A percentile compares a stretch with the other conserved stretches of the same genome.
phyloP scores from a whole-genome alignment of 164 flowering plant genomes.

The Houttuynia cordata region DNA sequence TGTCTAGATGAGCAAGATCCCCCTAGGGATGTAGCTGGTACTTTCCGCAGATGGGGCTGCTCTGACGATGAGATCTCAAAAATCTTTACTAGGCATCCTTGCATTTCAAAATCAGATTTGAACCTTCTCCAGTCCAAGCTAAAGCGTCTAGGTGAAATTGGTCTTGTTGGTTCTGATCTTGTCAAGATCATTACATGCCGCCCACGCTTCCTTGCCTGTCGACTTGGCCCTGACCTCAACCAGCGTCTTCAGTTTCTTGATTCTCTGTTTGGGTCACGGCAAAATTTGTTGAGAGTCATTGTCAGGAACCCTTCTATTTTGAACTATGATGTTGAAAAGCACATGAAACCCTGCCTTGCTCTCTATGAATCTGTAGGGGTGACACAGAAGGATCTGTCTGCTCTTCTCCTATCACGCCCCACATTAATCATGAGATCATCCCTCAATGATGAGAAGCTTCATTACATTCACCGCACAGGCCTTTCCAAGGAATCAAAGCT shows the following conservation, averaged over 20 bases:
- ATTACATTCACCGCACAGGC: constrained; percentile 34
- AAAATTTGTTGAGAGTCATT: constrained; percentile 30
- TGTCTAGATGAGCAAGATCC: not conserved
- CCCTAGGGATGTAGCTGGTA: not conserved
- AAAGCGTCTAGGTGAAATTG: constrained; percentile 21
- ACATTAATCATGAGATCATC: constrained; percentile 42
- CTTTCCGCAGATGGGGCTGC: constrained; percentile 21
- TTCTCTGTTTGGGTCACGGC: constrained; percentile 33
- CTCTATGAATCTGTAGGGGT: constrained; percentile 42
- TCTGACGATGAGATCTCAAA: constrained; percentile 25
- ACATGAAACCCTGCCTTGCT: constrained; percentile 29
- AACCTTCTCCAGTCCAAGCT: constrained; percentile 28
- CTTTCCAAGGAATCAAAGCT: constrained; percentile 30
- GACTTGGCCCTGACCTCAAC: constrained; percentile 22
- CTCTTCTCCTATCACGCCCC: constrained; percentile 38
- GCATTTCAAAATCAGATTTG: constrained; percentile 18
- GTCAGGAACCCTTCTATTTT: constrained; percentile 55
- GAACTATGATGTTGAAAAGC: constrained; percentile 27
- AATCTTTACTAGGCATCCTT: constrained; percentile 32
- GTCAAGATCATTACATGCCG: constrained; percentile 52
- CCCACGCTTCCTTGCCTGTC: constrained; percentile 38
- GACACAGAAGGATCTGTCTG: constrained; percentile 21
- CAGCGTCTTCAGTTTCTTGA: constrained; percentile 32
- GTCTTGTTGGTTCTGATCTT: constrained; percentile 35
- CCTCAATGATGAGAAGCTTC: constrained; percentile 37